Evolutionary conservation across 768 basidiomycete genomes (phyloP).

Genomic region (Boletus tylopilopsis): DNA sequence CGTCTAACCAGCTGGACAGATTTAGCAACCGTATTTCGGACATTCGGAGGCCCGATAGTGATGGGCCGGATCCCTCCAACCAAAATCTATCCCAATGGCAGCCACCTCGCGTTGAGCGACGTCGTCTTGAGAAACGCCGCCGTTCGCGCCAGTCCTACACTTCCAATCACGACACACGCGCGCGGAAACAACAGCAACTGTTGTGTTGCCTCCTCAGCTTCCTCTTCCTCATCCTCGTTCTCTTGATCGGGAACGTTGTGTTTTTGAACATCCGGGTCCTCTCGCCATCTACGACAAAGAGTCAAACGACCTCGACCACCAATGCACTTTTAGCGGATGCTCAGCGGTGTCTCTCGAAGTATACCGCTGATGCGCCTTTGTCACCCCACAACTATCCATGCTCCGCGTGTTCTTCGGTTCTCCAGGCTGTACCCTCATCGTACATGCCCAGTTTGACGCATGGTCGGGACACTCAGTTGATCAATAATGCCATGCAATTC

Average conservation of each 20-base stretch:
- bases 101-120: conserved; percentile 38
- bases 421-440: conserved; percentile 36
- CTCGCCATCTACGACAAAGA: conserved; percentile 9
- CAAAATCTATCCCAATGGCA: conserved; percentile 32
- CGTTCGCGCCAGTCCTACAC: conserved; percentile 23
- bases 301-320: conserved; percentile 23
- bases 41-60: conserved; percentile 26
- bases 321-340: conserved; percentile 35
- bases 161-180: conserved; percentile 14
- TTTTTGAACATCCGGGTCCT: conserved; percentile 38
- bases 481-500: conserved; percentile 42
- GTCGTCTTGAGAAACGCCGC: neutral
- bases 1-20: conserved; percentile 27
- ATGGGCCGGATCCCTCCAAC: conserved; percentile 25
- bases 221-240: conserved; percentile 39
- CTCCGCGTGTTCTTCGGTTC: conserved; percentile 38
- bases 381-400: conserved; percentile 44
- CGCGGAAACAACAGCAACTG: conserved; percentile 28
- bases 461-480: conserved; percentile 30
- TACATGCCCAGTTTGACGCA: conserved; percentile 28
- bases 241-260: conserved; percentile 38
- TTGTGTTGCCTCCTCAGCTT: conserved; percentile 29
- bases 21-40: conserved; percentile 37
- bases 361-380: conserved; percentile 40
- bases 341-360: conserved; percentile 45